Percentiles rank a stretch among this genome's conserved stretches.
Conservation (phyloP, 2,329 filamentous ascomycete genomes). For the Grosmannia serpens region DNA sequence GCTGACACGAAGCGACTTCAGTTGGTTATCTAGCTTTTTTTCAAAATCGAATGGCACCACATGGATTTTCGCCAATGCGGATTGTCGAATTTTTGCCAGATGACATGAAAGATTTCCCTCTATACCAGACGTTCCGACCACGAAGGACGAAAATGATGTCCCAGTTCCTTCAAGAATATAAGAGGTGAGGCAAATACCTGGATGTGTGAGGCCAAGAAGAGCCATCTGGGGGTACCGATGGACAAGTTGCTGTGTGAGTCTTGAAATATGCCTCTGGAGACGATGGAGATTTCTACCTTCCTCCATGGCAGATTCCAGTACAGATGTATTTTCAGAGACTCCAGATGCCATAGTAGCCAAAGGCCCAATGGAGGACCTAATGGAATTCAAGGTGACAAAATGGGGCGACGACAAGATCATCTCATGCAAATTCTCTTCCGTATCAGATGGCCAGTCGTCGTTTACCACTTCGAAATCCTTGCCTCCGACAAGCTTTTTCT, state of each 20-base stretch:
- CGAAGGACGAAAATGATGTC: conserved; percentile 20
- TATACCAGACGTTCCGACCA: conserved; percentile 14
- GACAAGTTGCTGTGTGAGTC: conserved; percentile 23
- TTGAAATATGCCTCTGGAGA: conserved; percentile 23
- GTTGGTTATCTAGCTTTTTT: not conserved
- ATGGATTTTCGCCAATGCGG: not conserved
- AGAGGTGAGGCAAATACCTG: conserved; percentile 18
- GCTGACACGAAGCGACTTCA: not conserved
- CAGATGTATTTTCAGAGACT: conserved; percentile 8
- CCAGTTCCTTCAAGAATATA: conserved; percentile 21
- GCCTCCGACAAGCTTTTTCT: not conserved
- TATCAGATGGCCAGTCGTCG: not conserved
- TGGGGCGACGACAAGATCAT: not conserved
- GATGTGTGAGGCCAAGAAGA: conserved; percentile 24
- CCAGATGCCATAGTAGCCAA: conserved; percentile 8
- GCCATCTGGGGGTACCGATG: conserved; percentile 28
- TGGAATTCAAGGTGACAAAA: conserved; percentile 17
- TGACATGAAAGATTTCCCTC: conserved; percentile 11
- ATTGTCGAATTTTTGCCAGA: conserved; percentile 1
- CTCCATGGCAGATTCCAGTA: conserved; percentile 16
- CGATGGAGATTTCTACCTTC: conserved; percentile 19
- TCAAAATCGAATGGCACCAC: not conserved
- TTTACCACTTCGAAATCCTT: not conserved
- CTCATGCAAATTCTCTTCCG: not conserved
- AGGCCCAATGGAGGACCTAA: conserved; percentile 17